phyloP scores from a whole-genome alignment of 2,329 filamentous ascomycete genomes.

The Aspergillus carbonarius region DNA sequence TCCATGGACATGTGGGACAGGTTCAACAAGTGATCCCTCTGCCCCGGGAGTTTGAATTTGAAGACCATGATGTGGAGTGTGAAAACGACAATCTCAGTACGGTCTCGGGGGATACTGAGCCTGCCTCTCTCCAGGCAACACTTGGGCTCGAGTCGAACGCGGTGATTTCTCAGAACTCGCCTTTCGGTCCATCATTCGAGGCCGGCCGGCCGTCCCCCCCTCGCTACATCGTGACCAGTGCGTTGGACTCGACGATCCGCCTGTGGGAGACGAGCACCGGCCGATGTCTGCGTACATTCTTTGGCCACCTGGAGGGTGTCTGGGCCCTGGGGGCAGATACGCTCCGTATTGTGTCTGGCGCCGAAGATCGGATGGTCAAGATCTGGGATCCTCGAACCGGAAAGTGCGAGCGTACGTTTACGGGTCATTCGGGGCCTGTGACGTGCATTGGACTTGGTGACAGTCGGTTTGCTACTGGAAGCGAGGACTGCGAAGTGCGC shows the following conservation, averaged over 20 bases:
- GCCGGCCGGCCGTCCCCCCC: slow-evolving; percentile 70
- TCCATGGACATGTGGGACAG: slow-evolving; percentile 88
- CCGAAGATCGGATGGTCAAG: slow-evolving; percentile 93
- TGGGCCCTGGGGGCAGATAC: slow-evolving; percentile 92
- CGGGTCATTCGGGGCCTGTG: slow-evolving; percentile 84
- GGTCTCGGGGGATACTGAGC: slow-evolving; percentile 30
- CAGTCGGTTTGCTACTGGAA: slow-evolving; percentile 82
- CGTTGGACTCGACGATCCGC: slow-evolving; percentile 85
- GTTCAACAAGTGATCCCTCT: slow-evolving; percentile 88
- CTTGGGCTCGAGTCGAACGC: slow-evolving; percentile 25
- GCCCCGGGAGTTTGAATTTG: slow-evolving; percentile 84
- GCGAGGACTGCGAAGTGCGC: slow-evolving; percentile 88
- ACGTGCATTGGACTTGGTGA: slow-evolving; percentile 93
- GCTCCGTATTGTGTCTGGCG: slow-evolving; percentile 80
- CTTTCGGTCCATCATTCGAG: slow-evolving; percentile 64
- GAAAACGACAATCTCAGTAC: slow-evolving; percentile 56
- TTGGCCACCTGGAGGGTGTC: slow-evolving; percentile 93
- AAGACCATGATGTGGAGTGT: slow-evolving; percentile 62
- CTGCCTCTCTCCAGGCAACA: slow-evolving; percentile 24
- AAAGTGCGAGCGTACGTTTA: slow-evolving; percentile 88
- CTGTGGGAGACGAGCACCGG: slow-evolving; percentile 87
- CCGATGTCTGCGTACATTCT: slow-evolving; percentile 85
- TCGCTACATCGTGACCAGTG: slow-evolving; percentile 88
- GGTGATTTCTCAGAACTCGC: slow-evolving; percentile 46
- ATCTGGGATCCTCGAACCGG: slow-evolving; percentile 91